These are phyloP conservation scores for Boletus fagicola DNA, from an alignment of 768 basidiomycete genomes.

Conservation along the genomic window DNA sequence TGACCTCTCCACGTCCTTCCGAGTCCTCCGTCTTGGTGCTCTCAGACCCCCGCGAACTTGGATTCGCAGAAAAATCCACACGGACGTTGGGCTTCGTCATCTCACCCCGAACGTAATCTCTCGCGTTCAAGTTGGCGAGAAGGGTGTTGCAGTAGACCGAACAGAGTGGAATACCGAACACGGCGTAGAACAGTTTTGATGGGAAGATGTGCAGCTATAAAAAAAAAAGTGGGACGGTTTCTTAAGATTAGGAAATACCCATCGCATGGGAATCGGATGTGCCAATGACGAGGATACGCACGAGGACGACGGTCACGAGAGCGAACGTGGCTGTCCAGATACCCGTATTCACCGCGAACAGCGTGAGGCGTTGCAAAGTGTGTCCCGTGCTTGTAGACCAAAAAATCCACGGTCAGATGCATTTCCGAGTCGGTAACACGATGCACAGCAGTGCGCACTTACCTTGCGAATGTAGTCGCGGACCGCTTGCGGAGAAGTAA, in stretches of 20 bases:
- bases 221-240: too few species aligned
- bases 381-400: constrained; percentile 1
- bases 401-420: background rate
- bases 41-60: too few species aligned
- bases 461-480: background rate
- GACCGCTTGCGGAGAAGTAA: constrained; percentile 5
- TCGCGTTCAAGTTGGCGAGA: constrained; percentile 17
- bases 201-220: background rate
- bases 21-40: background rate
- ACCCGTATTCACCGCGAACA: constrained; percentile 26
- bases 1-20: background rate
- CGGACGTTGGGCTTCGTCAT: too few species aligned
- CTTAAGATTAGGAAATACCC: background rate
- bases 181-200: background rate
- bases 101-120: constrained; percentile 6
- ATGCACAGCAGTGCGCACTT: background rate
- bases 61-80: background rate
- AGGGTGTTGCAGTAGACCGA: constrained; percentile 16
- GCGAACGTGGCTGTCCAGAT: constrained; percentile 51
- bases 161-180: constrained; percentile 5
- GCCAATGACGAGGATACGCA: background rate
- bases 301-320: constrained; percentile 30
- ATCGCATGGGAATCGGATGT: too few species aligned
- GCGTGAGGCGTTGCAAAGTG: constrained; percentile 7
- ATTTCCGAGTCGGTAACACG: too few species aligned